These are phyloP conservation scores for Termitomyces sp. DNA, from an alignment of 768 basidiomycete genomes.

Conservation along the genomic window DNA sequence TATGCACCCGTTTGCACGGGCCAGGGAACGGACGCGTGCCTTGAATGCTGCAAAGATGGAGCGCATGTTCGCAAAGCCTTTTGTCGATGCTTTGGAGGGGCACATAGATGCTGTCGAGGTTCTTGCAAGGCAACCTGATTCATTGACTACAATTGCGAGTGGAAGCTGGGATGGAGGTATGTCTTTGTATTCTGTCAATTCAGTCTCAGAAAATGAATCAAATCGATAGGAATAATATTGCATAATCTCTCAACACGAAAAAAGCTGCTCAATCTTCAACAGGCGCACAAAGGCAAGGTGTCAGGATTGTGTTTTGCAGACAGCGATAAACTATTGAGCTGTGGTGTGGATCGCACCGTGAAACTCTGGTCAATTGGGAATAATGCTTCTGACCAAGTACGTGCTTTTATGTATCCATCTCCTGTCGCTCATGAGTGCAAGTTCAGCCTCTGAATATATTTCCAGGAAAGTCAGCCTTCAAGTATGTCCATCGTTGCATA, in stretches of 20 bases:
- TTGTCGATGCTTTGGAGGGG: conserved; percentile 84
- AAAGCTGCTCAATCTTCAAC: conserved; percentile 49
- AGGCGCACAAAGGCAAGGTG: conserved; percentile 81
- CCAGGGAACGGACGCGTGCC: conserved; percentile 90
- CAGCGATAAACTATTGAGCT: conserved; percentile 60
- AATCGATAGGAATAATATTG: conserved; percentile 64
- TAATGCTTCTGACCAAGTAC: conserved; percentile 28
- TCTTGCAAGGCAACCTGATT: conserved; percentile 64
- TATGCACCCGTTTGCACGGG: conserved; percentile 92
- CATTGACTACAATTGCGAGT: conserved; percentile 77
- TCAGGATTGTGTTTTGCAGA: conserved; percentile 76
- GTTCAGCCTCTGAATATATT: conserved; percentile 70
- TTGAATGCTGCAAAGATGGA: conserved; percentile 96
- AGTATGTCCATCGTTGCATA: conserved; percentile 42
- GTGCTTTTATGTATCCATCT: conserved; percentile 4
- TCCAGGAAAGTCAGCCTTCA: conserved; percentile 84
- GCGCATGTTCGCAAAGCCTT: conserved; percentile 96
- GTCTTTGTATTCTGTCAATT: conserved; percentile 21
- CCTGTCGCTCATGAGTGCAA: background rate
- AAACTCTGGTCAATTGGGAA: conserved; percentile 68
- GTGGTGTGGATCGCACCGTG: conserved; percentile 77
- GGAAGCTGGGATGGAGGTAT: conserved; percentile 95
- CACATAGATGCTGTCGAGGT: conserved; percentile 94
- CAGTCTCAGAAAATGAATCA: background rate
- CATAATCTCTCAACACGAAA: conserved; percentile 68